Conservation (phyloP, 164 flowering plant genomes). For the Aristolochia contorta region DNA sequence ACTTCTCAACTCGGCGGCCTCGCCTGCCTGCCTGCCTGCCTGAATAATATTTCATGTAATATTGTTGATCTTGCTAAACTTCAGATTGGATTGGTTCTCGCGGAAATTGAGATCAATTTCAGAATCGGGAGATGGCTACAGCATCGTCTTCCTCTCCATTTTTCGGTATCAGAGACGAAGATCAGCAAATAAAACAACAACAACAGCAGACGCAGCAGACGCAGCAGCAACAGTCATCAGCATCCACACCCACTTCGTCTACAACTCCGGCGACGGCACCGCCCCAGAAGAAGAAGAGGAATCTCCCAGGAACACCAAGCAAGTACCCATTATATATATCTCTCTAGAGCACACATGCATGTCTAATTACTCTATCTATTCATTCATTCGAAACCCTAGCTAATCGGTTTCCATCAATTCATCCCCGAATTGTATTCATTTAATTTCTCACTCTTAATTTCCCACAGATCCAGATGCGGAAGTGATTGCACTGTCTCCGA, state of each 20-base stretch:
- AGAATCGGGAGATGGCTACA: slow-evolving; percentile 28
- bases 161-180: slow-evolving; percentile 43
- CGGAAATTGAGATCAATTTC: neutral
- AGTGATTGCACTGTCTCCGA: slow-evolving; percentile 82
- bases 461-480: slow-evolving; percentile 90
- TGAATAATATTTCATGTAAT: too few species aligned
- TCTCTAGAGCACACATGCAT: slow-evolving; percentile 3
- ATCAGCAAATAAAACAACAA: slow-evolving; percentile 33
- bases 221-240: slow-evolving; percentile 7
- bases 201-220: slow-evolving; percentile 13
- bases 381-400: slow-evolving; percentile 1
- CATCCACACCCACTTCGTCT: slow-evolving; percentile 33
- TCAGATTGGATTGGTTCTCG: neutral
- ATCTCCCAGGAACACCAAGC: slow-evolving; percentile 82
- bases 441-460: too few species aligned
- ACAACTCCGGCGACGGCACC: slow-evolving; percentile 24
- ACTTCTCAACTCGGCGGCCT: too few species aligned
- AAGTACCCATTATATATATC: slow-evolving; percentile 26
- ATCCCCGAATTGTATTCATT: neutral
- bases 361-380: neutral
- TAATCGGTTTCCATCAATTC: neutral
- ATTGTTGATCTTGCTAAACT: neutral
- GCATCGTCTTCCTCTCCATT: slow-evolving; percentile 31
- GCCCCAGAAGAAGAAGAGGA: slow-evolving; percentile 57
- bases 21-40: too few species aligned